Evolutionary conservation across 164 flowering plant genomes (phyloP).

Genomic region (Tinospora cordifolia): DNA sequence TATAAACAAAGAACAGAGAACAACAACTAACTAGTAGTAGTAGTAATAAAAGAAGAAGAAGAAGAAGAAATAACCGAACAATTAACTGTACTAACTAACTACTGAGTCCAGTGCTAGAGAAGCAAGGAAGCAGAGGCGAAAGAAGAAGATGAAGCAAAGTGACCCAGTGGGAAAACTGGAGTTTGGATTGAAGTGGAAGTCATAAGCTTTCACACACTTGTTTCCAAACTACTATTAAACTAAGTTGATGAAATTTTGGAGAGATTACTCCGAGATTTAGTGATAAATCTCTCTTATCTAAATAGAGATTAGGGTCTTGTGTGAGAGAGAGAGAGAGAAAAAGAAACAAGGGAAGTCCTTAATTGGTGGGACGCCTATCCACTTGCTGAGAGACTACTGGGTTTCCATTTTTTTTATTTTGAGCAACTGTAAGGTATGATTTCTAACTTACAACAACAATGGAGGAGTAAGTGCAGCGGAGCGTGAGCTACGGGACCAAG

Average conservation of each 20-base stretch:
- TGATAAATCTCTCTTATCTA: slow-evolving; percentile 10
- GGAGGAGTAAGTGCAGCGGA: slow-evolving; percentile 29
- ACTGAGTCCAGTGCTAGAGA: not conserved
- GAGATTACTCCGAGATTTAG: slow-evolving; percentile 7
- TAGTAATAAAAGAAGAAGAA: too few species aligned
- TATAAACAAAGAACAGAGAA: too few species aligned
- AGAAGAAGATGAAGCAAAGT: not conserved
- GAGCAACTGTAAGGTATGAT: not conserved
- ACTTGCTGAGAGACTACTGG: slow-evolving; percentile 9
- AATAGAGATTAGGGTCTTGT: slow-evolving; percentile 9
- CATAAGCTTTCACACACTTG: not conserved
- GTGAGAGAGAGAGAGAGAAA: not conserved
- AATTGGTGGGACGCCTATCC: slow-evolving; percentile 38
- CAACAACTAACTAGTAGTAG: too few species aligned
- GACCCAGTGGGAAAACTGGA: not conserved
- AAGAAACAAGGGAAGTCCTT: slow-evolving; percentile 9
- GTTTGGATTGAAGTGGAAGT: not conserved
- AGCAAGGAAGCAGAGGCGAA: not conserved
- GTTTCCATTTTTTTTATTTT: too few species aligned
- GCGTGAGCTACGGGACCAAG: slow-evolving; percentile 29
- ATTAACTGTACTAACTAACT: slow-evolving; percentile 7
- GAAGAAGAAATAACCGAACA: too few species aligned
- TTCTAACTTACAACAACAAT: slow-evolving; percentile 14
- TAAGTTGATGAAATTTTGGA: not conserved
- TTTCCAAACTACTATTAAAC: not conserved